A percentile compares a stretch with the other conserved stretches of the same genome.
Evolutionary conservation across 2,329 filamentous ascomycete genomes (phyloP).

Genomic region (Talaromyces rugulosus): DNA sequence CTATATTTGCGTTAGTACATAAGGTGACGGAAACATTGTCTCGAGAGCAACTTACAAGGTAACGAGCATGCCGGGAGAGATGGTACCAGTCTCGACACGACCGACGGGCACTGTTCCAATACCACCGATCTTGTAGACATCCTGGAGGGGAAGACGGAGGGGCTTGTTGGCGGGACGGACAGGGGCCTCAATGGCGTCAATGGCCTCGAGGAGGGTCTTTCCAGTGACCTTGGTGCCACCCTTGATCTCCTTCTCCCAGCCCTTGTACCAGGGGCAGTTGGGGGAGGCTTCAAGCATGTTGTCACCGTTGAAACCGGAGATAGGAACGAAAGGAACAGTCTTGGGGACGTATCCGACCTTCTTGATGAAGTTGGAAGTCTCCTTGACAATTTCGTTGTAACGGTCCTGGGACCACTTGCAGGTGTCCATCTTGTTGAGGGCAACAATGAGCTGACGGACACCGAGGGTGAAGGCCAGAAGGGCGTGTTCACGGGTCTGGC

Average conservation of each 20-base stretch:
- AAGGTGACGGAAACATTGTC: background rate
- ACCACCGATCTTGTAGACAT: slow-evolving; percentile 99
- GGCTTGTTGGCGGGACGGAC: slow-evolving; percentile 94
- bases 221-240: slow-evolving; percentile 71
- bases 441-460: slow-evolving; percentile 99
- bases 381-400: slow-evolving; percentile 99
- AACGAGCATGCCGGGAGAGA: slow-evolving; percentile 80
- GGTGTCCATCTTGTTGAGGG: slow-evolving; percentile 99
- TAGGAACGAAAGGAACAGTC: slow-evolving; percentile 95
- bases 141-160: slow-evolving; percentile 99
- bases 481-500: slow-evolving; percentile 99
- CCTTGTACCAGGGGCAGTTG: slow-evolving; percentile 99
- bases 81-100: slow-evolving; percentile 99
- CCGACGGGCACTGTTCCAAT: slow-evolving; percentile 99
- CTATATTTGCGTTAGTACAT: background rate
- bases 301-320: slow-evolving; percentile 99
- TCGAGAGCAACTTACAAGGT: slow-evolving; percentile 59
- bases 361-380: slow-evolving; percentile 99
- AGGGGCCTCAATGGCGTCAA: slow-evolving; percentile 91
- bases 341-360: slow-evolving; percentile 99
- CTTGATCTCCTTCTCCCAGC: slow-evolving; percentile 99
- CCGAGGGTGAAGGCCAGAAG: slow-evolving; percentile 99
- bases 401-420: slow-evolving; percentile 94
- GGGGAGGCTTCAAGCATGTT: slow-evolving; percentile 90
- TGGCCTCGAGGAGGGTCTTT: slow-evolving; percentile 98